Base-by-base conservation (phyloP, 257 asterid genomes). In the Fraxinus pennsylvanica region DNA sequence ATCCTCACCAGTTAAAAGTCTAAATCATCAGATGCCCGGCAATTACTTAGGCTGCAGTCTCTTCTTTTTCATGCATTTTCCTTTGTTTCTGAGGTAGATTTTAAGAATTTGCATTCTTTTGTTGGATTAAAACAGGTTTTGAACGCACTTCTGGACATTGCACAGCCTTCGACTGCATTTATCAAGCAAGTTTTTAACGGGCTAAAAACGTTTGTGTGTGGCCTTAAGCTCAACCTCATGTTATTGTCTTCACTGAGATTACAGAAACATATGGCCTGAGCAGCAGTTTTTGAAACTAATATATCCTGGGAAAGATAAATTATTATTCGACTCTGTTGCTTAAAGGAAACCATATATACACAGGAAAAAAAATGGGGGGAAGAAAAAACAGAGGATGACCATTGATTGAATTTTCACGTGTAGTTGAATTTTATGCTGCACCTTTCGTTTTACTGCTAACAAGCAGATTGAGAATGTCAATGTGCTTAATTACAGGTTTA, bases 311-410 rank as follows among this genome's bases (percentile, higher is more conserved):
- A 36, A 52, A 61, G 59, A 74, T 21, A 72, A 77, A 27, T 27
- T 61, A 41, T 65, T 52, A 77, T 71, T 47, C 35, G 19, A 43
- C 73, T 13, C 25, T 59, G 72, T 47, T 70, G 43, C 39, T 74
- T 29, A 33, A 6, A 10, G 75, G 75, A 74, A 5, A n/a, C 47
- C 52, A 45, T 66, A 22, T 13, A n/a, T 35, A 14, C 80, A 68
- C 67, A 59, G 25, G 4, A 2, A n/a, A 9, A 5, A 21, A 33
- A 33, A 4, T 0, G 8, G 13, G 35, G 25, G 25, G 1, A 2
- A 50, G 65, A 36, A 77, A 21, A 21, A 19, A 80, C 66, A 32
- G 47, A 19, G 30, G 9, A 2, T 61, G 39, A 65, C 25, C 68
- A 54, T n/a, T 54, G 25, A 54, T 54, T 17, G 65, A 54, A 54